Evolutionary conservation across 805 yeast genomes (phyloP).

Genomic region (Lachancea sp.): DNA sequence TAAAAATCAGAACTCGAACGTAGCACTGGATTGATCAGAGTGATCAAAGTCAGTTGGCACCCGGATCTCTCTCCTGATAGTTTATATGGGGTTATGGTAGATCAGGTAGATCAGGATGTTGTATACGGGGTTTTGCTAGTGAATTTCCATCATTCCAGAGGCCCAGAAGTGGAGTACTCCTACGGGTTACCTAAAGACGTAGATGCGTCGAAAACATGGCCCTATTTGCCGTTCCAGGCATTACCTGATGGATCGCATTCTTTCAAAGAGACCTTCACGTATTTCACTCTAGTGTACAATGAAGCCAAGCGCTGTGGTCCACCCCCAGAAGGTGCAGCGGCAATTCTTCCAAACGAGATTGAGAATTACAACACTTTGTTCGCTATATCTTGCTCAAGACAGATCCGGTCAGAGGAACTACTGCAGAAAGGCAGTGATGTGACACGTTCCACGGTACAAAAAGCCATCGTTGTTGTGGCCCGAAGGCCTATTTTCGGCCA

Average conservation of each 20-base stretch:
- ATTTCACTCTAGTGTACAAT: slow-evolving; percentile 77
- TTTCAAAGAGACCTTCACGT: slow-evolving; percentile 87
- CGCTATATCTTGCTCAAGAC: slow-evolving; percentile 91
- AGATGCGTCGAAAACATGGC: slow-evolving; percentile 51
- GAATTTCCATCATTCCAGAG: slow-evolving; percentile 86
- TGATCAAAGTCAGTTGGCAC: neutral
- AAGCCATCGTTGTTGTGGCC: slow-evolving; percentile 80
- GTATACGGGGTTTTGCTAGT: slow-evolving; percentile 84
- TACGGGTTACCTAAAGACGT: slow-evolving; percentile 40
- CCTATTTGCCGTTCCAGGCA: slow-evolving; percentile 87
- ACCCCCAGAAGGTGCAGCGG: slow-evolving; percentile 39
- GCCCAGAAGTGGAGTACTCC: slow-evolving; percentile 96
- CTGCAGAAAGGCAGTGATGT: slow-evolving; percentile 52
- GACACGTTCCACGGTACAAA: slow-evolving; percentile 85
- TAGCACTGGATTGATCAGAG: neutral
- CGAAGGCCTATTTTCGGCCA: slow-evolving; percentile 84
- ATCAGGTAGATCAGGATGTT: slow-evolving; percentile 18
- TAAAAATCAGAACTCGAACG: neutral
- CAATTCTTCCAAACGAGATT: slow-evolving; percentile 31
- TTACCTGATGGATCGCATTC: slow-evolving; percentile 94
- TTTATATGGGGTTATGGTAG: neutral
- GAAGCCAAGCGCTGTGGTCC: slow-evolving; percentile 35
- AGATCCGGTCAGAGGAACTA: slow-evolving; percentile 59
- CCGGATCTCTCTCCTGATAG: neutral
- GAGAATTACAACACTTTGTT: slow-evolving; percentile 59